These are phyloP conservation scores for Pythium insidiosum DNA, from an alignment of 352 stramenopile species.

Conservation along the genomic window DNA sequence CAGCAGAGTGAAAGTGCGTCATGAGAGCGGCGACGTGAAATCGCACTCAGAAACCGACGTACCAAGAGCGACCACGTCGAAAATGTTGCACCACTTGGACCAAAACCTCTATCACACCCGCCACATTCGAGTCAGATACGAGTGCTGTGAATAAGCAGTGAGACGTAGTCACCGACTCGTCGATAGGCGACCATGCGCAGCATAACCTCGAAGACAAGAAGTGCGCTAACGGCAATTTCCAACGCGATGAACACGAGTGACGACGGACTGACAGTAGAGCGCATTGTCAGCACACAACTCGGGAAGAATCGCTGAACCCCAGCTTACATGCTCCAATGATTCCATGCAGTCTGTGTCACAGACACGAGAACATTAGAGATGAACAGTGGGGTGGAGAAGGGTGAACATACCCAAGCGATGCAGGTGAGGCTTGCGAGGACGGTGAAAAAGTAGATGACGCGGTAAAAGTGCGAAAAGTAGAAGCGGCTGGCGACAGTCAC, in stretches of 20 bases:
- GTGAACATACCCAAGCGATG: conserved; percentile 50
- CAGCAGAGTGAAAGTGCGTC: background rate
- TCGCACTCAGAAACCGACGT: no score
- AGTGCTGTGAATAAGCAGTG: no score
- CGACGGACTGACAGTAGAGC: conserved; percentile 27
- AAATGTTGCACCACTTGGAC: conserved; percentile 82
- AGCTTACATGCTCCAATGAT: conserved; percentile 66
- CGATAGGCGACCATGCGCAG: conserved; percentile 79
- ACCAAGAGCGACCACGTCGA: conserved; percentile 74
- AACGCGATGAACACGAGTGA: conserved; percentile 76
- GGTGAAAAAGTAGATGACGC: conserved; percentile 75
- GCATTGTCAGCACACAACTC: background rate
- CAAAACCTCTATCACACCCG: conserved; percentile 84
- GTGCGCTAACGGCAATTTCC: conserved; percentile 63
- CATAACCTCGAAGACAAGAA: conserved; percentile 74
- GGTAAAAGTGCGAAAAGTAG: conserved; percentile 78
- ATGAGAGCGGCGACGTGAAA: background rate
- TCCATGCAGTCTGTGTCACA: conserved; percentile 42
- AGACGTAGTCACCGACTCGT: conserved; percentile 42
- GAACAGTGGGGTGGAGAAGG: conserved; percentile 1
- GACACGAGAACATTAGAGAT: background rate
- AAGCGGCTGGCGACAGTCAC: conserved; percentile 71
- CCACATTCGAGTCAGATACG: no score
- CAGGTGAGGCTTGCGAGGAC: conserved; percentile 62
- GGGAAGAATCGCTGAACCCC: background rate